A percentile compares a stretch with the other conserved stretches of the same genome.
phyloP scores from a whole-genome alignment of 2,329 filamentous ascomycete genomes.

The Neonectria ditissima region DNA sequence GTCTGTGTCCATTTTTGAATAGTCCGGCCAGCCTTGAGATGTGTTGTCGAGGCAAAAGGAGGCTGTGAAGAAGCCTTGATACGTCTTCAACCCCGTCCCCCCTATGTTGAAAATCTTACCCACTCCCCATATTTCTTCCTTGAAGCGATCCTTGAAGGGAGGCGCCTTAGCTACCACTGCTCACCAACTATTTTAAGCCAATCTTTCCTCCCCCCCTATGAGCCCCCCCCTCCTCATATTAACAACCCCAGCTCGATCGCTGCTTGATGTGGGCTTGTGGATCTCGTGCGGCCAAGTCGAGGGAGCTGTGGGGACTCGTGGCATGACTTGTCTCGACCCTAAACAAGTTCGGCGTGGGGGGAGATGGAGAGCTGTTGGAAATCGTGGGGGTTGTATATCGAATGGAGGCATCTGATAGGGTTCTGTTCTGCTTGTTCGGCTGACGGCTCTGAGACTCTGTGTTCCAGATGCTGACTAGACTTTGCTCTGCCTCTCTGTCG shows the following conservation, averaged over 20 bases:
- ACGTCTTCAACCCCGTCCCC: neutral
- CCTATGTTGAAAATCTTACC: neutral
- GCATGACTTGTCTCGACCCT: slow-evolving; percentile 19
- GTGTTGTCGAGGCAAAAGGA: neutral
- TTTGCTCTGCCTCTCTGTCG: slow-evolving; percentile 2
- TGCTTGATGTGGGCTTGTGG: slow-evolving; percentile 25
- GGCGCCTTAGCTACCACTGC: too few species aligned
- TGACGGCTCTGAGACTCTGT: slow-evolving; percentile 4
- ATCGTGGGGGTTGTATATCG: slow-evolving; percentile 23
- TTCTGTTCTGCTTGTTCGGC: slow-evolving; percentile 1
- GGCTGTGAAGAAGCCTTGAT: neutral
- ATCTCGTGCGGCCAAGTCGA: slow-evolving; percentile 20
- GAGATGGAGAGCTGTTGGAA: slow-evolving; percentile 5
- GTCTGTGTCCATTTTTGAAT: neutral
- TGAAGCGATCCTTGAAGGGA: neutral
- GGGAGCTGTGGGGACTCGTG: slow-evolving; percentile 22
- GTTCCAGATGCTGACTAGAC: slow-evolving; percentile 8
- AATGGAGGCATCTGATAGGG: slow-evolving; percentile 5
- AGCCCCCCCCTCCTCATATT: slow-evolving; percentile 4
- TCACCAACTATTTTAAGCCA: neutral
- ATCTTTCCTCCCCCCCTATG: slow-evolving; percentile 7
- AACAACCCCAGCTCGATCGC: slow-evolving; percentile 21
- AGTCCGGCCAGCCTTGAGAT: neutral
- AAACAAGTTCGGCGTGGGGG: slow-evolving; percentile 22
- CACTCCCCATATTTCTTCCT: neutral